phyloP scores from a whole-genome alignment of 1,139 yeast genomes.

The Arxiozyma slooffiae region DNA sequence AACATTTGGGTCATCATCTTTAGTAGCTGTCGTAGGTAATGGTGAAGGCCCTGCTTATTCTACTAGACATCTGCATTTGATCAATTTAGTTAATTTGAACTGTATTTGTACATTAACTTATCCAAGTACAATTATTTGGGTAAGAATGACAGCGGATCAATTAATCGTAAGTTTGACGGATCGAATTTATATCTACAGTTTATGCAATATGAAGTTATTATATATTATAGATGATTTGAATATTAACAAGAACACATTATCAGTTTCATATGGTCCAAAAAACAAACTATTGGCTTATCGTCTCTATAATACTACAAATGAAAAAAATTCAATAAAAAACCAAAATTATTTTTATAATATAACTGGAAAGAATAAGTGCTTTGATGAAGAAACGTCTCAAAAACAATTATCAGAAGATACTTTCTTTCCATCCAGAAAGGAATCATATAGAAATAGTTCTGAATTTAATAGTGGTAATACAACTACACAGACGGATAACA shows the following conservation, averaged over 20 bases:
- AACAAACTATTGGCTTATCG: constrained; percentile 70
- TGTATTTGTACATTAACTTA: constrained; percentile 76
- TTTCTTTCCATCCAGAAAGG: neutral
- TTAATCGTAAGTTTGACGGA: constrained; percentile 70
- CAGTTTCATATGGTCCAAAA: constrained; percentile 56
- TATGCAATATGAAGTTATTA: constrained; percentile 72
- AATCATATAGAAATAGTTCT: neutral
- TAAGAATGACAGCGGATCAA: constrained; percentile 64
- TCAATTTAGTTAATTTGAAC: constrained; percentile 67
- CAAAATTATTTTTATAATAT: neutral
- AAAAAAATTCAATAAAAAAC: neutral
- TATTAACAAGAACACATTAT: constrained; percentile 46
- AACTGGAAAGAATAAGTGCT: neutral
- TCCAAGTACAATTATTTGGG: constrained; percentile 71
- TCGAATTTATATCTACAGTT: constrained; percentile 82
- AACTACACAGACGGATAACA: neutral
- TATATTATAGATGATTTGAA: constrained; percentile 81
- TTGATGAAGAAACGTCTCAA: neutral
- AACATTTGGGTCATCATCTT: constrained; percentile 81
- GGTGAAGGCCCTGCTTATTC: constrained; percentile 75
- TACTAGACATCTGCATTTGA: constrained; percentile 67
- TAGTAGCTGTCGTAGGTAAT: constrained; percentile 74
- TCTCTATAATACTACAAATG: constrained; percentile 33
- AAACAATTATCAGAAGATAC: neutral
- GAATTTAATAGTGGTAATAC: neutral